phyloP scores from a whole-genome alignment of 1,139 yeast species.

The Blastobotrys arbuscula region DNA sequence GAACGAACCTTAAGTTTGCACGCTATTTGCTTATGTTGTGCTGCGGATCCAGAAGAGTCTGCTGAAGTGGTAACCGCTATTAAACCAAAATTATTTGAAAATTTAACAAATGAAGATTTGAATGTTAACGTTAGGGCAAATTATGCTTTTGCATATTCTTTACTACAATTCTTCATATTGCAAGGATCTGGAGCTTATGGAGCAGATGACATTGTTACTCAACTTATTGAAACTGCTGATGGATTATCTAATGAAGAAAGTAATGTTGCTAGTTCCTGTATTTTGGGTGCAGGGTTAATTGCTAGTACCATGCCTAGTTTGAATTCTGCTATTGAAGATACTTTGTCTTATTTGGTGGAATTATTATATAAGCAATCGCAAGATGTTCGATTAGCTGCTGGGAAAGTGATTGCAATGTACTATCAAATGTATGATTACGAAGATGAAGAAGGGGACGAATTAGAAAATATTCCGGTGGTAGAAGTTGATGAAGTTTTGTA shows the following conservation, averaged over 20 bases:
- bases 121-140: constrained; percentile 17
- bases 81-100: constrained; percentile 21
- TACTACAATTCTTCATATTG: constrained; percentile 30
- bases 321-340: constrained; percentile 28
- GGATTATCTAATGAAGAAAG: constrained; percentile 26
- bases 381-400: constrained; percentile 43
- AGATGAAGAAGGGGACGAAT: constrained; percentile 28
- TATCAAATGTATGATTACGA: constrained; percentile 54
- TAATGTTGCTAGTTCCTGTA: constrained; percentile 29
- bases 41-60: constrained; percentile 13
- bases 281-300: constrained; percentile 33
- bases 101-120: constrained; percentile 17
- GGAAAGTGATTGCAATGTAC: constrained; percentile 55
- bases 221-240: constrained; percentile 31
- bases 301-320: constrained; percentile 24
- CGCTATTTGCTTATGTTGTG: constrained; percentile 27
- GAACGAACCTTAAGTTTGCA: constrained; percentile 32
- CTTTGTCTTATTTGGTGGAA: constrained; percentile 27
- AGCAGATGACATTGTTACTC: constrained; percentile 28
- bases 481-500: constrained; percentile 50
- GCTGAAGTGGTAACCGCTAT: neutral
- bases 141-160: constrained; percentile 21
- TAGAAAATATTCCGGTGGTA: constrained; percentile 47
- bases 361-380: constrained; percentile 25
- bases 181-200: constrained; percentile 36